Conservation (phyloP, 2,329 filamentous ascomycete genomes). For the Cladorrhinum sp. region DNA sequence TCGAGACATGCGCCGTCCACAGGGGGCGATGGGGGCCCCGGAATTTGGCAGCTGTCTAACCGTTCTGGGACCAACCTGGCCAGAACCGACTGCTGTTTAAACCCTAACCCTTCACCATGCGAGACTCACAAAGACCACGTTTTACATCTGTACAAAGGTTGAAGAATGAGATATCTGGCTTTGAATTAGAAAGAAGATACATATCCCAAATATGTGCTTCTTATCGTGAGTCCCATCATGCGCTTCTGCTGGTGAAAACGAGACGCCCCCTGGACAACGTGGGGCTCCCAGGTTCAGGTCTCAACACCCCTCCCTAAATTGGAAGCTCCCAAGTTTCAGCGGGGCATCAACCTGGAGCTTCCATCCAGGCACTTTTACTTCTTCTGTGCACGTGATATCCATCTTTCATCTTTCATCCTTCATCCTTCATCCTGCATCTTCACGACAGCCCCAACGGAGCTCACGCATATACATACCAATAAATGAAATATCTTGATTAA, state of each 20-base stretch:
- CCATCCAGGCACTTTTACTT: not conserved
- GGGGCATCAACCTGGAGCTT: not conserved
- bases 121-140: not conserved
- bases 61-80: constrained; percentile 1
- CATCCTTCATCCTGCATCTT: no score
- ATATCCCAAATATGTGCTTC: no score
- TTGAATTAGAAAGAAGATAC: not conserved
- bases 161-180: not conserved
- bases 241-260: not conserved
- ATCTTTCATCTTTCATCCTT: constrained; percentile 11
- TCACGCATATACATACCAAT: no score
- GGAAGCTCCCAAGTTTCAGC: not conserved
- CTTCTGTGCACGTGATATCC: constrained; percentile 14
- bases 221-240: not conserved
- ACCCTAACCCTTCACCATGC: not conserved
- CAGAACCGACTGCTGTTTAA: not conserved
- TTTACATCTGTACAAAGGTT: not conserved
- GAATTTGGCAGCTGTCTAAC: constrained; percentile 17
- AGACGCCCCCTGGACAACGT: not conserved
- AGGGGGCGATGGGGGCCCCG: constrained; percentile 18
- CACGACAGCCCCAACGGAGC: no score
- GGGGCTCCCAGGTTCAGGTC: not conserved
- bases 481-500: no score
- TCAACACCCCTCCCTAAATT: not conserved
- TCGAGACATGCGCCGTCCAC: constrained; percentile 20